phyloP scores from a whole-genome alignment of 441 rosid species.

The Macaranga tanarius region DNA sequence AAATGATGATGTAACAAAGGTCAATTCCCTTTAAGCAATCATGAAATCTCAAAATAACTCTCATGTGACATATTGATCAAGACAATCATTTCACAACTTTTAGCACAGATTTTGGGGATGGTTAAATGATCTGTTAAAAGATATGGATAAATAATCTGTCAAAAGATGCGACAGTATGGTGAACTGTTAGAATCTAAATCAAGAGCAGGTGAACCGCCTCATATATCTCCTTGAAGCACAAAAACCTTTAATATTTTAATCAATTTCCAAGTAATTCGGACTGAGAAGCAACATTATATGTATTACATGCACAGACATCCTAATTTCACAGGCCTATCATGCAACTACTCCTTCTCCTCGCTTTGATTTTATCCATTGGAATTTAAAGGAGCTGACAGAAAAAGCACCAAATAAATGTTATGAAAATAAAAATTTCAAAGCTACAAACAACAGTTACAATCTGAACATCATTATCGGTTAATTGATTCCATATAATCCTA shows the following conservation, averaged over 20 bases:
- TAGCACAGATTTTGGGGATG: neutral
- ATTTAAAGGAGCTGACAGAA: neutral
- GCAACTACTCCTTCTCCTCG: neutral
- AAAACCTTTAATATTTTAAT: neutral
- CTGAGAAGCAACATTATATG: neutral
- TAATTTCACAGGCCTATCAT: neutral
- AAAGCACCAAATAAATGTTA: constrained; percentile 3
- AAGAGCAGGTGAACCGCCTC: neutral
- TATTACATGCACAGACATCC: neutral
- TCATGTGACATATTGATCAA: constrained; percentile 15
- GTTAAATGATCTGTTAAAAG: neutral
- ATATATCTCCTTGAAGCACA: neutral
- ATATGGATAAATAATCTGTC: neutral
- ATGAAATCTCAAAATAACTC: neutral
- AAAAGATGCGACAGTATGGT: neutral
- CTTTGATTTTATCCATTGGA: neutral
- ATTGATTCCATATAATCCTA: neutral
- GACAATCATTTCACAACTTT: neutral
- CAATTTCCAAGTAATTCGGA: neutral
- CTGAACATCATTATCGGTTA: neutral
- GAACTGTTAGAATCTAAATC: neutral
- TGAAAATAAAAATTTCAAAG: neutral
- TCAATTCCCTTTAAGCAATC: neutral
- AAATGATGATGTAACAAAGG: constrained; percentile 20
- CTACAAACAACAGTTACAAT: neutral